phyloP scores from a whole-genome alignment of 345 rosid species.

The Rhodamnia rubescens region DNA sequence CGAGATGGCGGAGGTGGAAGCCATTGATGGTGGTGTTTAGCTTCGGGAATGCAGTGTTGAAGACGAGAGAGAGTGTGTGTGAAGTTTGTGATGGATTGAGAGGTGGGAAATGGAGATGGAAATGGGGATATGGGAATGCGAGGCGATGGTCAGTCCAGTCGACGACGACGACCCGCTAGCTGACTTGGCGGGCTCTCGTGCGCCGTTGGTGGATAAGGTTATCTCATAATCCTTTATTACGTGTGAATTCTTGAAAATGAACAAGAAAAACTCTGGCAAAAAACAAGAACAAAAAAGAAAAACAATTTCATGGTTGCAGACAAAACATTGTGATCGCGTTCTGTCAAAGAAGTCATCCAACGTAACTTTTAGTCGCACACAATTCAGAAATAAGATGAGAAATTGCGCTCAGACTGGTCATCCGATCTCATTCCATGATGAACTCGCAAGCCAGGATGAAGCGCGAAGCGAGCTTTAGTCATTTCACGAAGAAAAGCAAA shows the following conservation, averaged over 20 bases:
- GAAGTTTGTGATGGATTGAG: conserved; percentile 2
- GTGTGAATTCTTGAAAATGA: too few species aligned
- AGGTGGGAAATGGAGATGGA: conserved; percentile 25
- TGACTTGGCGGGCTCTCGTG: conserved; percentile 42
- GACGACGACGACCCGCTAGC: conserved; percentile 14
- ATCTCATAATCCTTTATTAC: conserved; percentile 14
- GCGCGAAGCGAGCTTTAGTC: background rate
- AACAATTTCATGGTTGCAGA: background rate
- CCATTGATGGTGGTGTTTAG: conserved; percentile 21
- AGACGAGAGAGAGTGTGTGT: background rate
- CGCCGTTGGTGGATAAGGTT: conserved; percentile 39
- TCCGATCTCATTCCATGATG: background rate
- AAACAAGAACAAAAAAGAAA: background rate
- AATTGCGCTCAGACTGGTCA: background rate
- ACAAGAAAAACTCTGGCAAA: too few species aligned
- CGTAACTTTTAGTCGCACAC: background rate
- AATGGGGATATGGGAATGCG: conserved; percentile 14
- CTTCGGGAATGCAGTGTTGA: background rate
- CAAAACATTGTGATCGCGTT: background rate
- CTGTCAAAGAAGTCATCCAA: background rate
- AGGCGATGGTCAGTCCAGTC: background rate
- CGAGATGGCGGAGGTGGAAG: conserved; percentile 69
- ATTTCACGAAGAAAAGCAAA: background rate
- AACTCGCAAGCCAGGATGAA: background rate
- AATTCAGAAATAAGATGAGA: background rate